Percentiles rank a stretch among this genome's conserved stretches.
phyloP scores from a whole-genome alignment of 352 stramenopile species.

The Pythium scleroteichum region DNA sequence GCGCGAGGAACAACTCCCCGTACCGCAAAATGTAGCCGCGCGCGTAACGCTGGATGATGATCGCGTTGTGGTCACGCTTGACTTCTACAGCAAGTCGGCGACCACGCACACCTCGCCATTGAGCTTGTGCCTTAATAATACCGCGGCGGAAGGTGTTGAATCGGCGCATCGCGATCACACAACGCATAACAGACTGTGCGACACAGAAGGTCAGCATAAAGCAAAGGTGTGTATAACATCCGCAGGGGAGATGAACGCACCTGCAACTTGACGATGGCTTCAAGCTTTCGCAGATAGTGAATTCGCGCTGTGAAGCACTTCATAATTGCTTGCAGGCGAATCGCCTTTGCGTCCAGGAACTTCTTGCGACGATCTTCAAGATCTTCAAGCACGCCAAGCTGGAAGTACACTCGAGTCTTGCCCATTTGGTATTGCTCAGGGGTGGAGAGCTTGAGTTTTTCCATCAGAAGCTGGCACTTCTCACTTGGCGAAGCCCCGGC shows the following conservation, averaged over 20 bases:
- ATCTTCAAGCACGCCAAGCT: constrained; percentile 81
- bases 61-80: constrained; percentile 79
- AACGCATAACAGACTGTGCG: constrained; percentile 69
- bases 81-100: constrained; percentile 68
- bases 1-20: not conserved
- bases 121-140: constrained; percentile 61
- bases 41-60: constrained; percentile 84
- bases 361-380: constrained; percentile 85
- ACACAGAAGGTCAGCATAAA: not conserved
- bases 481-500: constrained; percentile 53
- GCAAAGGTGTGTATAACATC: not conserved
- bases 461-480: constrained; percentile 78
- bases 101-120: constrained; percentile 67
- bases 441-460: constrained; percentile 74
- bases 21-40: constrained; percentile 68
- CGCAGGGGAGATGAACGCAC: constrained; percentile 13
- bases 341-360: constrained; percentile 80
- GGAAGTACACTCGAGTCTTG: constrained; percentile 88
- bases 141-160: constrained; percentile 84
- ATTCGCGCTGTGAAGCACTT: constrained; percentile 71
- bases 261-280: constrained; percentile 83
- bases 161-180: constrained; percentile 78
- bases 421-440: constrained; percentile 85
- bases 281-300: constrained; percentile 72
- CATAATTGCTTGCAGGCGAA: constrained; percentile 80